Base-by-base conservation (phyloP, 805 yeast genomes). In the Nematodospora valgi region DNA sequence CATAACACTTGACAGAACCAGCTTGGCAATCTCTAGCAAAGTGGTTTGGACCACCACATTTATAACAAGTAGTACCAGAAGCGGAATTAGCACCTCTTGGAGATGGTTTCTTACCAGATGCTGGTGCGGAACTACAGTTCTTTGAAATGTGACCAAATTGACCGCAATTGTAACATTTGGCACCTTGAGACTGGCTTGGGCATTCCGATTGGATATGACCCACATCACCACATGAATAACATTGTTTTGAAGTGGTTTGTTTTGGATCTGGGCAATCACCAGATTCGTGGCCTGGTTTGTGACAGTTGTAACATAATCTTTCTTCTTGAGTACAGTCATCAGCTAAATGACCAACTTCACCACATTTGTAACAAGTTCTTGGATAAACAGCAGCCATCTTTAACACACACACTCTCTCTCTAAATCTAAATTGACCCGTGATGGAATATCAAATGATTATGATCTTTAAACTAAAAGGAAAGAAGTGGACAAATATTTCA, bases 1-100 rank as follows among this genome's bases (percentile, higher is more conserved):
- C 84, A 75, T 86, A 89, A 68, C 97, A 88, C 67, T 86, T 86
- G 58, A 79, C 74, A 37, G 51, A 51, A 38, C 78, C 74, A 49
- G 79, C 80, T 60, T 80, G 82, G 67, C 96, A 86, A 63, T 86
- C 95, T 69, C 86, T 82, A 47, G 95, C 95, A 67, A 81, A 82
- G 64, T 87, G 95, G 78, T 86, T 86, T 57, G 93, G 88, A 46
- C 91, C 93, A 56, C 94, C 94, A 62, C 95, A 86, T 67, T 82
- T 86, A 80, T 82, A 84, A 67, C 95, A 86, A 40, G 86, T 76
- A 43, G 82, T 67, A 22, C 39, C 37, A 16, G 26, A 16, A 11
- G 35, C 17, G 12, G 37, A 32, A 27, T 25, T 16, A 10, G 33
- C 44, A 25, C 39, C 40, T 12, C 15, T 30, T 22, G 6, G 34